Evolutionary conservation across 2,329 filamentous ascomycete species (phyloP), one percentile per base, ranked within the genome.

Genomic region (Xenoacremonium recifei): DNA sequence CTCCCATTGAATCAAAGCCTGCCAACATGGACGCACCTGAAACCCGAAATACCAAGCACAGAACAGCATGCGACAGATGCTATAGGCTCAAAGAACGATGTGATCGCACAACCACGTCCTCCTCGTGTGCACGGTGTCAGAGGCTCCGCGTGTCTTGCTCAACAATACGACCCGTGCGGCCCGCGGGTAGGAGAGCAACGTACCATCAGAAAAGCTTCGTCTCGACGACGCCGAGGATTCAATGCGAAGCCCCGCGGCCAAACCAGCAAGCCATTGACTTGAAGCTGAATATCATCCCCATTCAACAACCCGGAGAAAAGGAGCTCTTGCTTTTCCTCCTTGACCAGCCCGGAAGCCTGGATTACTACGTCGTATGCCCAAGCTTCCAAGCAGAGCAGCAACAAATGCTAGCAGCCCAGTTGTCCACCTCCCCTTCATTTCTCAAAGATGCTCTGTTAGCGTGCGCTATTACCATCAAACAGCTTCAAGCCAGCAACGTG

Each of bases 31-130:
- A n/a, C n/a, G n/a, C n/a, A n/a, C n/a, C n/a, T n/a, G n/a, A n/a
- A n/a, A n/a, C n/a, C n/a, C n/a, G n/a, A n/a, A n/a, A n/a, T n/a
- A n/a, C n/a, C n/a, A 47, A 50, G 13, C 54, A 50, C 7, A 42
- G 50, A 21, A 48, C 21, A 7, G 36, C 36, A 19, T 38, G 36
- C 36, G 36, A 38, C 23, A 16, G 36, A 30, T 38, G 36, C 19
- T 38, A 38, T 19, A 17, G n/a, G 5, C 36, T 38, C 25, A 38
- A 38, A 15, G 36, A 38, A 38, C 21, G 36, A 30, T 38, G 36
- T 25, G 21, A 29, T 13, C 36, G 36, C 21, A 13, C 36, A 38
- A 17, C 23, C 17, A 38, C 23, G 9, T 17, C 36, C 18, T 13
- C 15, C n/a, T 6, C 15, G 16, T 38, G 36, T 29, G 23, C 36